Evolutionary conservation across 352 stramenopile species (phyloP).

Genomic region (Phytopythium mirpurense): DNA sequence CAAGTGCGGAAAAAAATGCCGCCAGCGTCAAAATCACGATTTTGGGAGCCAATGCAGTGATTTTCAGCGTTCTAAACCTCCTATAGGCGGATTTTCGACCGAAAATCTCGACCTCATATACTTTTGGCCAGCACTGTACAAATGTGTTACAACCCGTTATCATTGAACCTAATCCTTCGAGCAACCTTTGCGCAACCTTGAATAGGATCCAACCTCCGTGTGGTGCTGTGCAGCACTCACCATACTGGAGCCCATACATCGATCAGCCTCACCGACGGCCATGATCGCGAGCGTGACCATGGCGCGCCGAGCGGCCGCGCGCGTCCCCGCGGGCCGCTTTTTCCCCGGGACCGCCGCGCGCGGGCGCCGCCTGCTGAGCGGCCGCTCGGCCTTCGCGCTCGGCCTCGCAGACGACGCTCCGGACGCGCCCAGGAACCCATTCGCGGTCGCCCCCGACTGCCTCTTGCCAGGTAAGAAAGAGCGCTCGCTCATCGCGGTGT

Average conservation of each 20-base stretch:
- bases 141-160: neutral
- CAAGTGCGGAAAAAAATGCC: too few species aligned
- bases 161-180: neutral
- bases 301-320: neutral
- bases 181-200: constrained; percentile 14
- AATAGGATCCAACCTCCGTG: neutral
- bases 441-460: constrained; percentile 34
- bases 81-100: too few species aligned
- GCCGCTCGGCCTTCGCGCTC: constrained; percentile 26
- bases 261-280: neutral
- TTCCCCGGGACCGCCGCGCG: too few species aligned
- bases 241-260: neutral
- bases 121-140: neutral
- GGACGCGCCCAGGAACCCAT: constrained; percentile 29
- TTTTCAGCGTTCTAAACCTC: too few species aligned
- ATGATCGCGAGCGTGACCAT: constrained; percentile 1
- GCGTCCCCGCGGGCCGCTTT: too few species aligned
- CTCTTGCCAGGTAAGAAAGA: constrained; percentile 41
- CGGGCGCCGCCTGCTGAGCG: neutral
- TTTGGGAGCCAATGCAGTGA: too few species aligned
- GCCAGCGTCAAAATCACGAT: too few species aligned
- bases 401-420: constrained; percentile 14
- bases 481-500: too few species aligned
- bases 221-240: neutral
- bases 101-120: too few species aligned